Percentiles rank a stretch among this genome's conserved stretches.
These are phyloP conservation scores for Cercospora sp. DNA, from an alignment of 2,329 filamentous ascomycete genomes.

Conservation along the genomic window DNA sequence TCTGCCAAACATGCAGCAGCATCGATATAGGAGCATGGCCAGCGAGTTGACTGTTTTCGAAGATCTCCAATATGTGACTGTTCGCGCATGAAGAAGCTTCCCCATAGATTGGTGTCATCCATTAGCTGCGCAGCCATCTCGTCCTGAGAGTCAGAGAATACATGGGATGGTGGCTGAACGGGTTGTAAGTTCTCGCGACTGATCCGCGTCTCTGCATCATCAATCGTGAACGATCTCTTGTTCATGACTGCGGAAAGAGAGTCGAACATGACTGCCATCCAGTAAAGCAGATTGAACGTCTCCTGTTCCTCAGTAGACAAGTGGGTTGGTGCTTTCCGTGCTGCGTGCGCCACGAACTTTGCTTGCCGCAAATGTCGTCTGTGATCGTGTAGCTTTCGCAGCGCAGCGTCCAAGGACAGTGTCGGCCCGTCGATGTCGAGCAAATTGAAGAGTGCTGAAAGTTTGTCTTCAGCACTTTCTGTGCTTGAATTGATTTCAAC, in stretches of 20 bases:
- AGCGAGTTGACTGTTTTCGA: conserved; percentile 19
- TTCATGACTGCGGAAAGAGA: conserved; percentile 26
- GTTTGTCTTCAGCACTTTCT: conserved; percentile 17
- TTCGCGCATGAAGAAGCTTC: conserved; percentile 21
- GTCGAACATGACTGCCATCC: conserved; percentile 29
- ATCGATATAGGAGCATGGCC: conserved; percentile 25
- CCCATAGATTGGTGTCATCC: conserved; percentile 21
- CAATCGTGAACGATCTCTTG: conserved; percentile 19
- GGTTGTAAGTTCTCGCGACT: conserved; percentile 10
- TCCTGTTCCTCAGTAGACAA: conserved; percentile 21
- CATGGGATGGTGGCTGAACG: neutral
- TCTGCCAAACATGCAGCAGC: conserved; percentile 25
- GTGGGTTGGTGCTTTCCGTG: conserved; percentile 14
- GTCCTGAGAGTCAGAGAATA: neutral
- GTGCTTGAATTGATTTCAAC: neutral
- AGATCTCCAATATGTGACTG: conserved; percentile 21
- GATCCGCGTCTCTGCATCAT: conserved; percentile 19
- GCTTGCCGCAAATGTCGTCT: conserved; percentile 14
- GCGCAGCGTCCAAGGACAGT: conserved; percentile 19
- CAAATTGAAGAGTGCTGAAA: conserved; percentile 17
- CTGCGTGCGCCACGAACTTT: neutral
- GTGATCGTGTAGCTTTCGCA: conserved; percentile 25
- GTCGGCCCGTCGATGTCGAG: conserved; percentile 24
- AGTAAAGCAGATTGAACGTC: conserved; percentile 24
- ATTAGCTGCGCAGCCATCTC: neutral